phyloP scores from a whole-genome alignment of 305 asterid species.

The Fraxinus velutina region DNA sequence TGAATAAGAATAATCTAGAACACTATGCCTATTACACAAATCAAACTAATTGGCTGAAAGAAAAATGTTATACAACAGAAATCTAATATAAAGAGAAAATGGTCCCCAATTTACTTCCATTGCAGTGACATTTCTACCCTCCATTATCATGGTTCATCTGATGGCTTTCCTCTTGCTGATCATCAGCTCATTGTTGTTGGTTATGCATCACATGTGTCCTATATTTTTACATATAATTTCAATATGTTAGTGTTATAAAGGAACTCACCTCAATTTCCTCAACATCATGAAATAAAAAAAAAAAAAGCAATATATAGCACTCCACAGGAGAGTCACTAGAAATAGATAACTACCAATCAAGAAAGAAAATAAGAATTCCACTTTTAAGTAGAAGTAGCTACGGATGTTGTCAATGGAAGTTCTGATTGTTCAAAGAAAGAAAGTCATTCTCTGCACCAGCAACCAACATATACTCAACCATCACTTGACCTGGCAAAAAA shows the following conservation, averaged over 20 bases:
- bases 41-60: too few species aligned
- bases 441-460: not conserved
- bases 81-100: too few species aligned
- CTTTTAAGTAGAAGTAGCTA: not conserved
- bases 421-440: not conserved
- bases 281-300: not conserved
- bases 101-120: too few species aligned
- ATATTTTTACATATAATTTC: not conserved
- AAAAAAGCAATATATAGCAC: not conserved
- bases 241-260: not conserved
- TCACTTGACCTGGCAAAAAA: not conserved
- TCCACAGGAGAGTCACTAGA: not conserved
- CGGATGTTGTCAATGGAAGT: not conserved
- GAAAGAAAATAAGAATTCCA: not conserved
- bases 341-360: not conserved
- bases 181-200: too few species aligned
- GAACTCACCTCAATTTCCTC: not conserved
- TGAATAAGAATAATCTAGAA: too few species aligned
- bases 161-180: too few species aligned
- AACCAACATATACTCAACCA: not conserved
- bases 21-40: too few species aligned
- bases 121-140: too few species aligned
- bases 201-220: too few species aligned
- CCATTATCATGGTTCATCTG: too few species aligned
- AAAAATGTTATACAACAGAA: too few species aligned